Evolutionary conservation across 192 early-diverging fungal species (phyloP), one percentile per base, ranked within the genome.

Genomic region (Linnemannia schmuckeri): DNA sequence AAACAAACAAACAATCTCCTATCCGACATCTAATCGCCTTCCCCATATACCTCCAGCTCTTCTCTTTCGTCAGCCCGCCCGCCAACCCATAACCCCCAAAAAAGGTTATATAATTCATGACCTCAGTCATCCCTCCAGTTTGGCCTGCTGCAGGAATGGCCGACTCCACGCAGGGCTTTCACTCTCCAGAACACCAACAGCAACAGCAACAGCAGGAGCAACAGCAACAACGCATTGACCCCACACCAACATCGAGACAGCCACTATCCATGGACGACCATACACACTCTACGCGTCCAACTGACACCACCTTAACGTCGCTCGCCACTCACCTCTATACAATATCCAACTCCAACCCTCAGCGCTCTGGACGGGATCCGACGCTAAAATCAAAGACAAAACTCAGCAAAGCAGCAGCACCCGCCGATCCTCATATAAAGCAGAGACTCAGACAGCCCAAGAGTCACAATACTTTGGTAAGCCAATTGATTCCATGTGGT

Each of bases 381-480:
- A 46, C 46, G 12, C 40, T 84, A 20, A 38, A 66, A 40, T n/a
- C 72, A 27, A 84, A 79, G 52, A 84, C 72, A 27, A 84, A 84
- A 27, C 63, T 84, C 77, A 84, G 82, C 66, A 84, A 84, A 40
- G 35, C 82, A 40, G 35, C 82, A 22, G 4, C 78, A 1, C 73
- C 82, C 2, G 18, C 73, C 18, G 76, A 74, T 57, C 77, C 77
- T 13, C 22, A 68, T 6, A 78, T n/a, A 47, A 73, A 54, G 30
- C 82, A 78, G 46, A 73, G 72, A 41, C 70, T 78, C 40, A 49
- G 81, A 46, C 27, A 42, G 3, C 15, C 22, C 20, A 84, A 70
- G 73, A 55, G 40, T 12, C 44, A 46, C 38, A 17, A 42, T 27
- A 52, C 33, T 30, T 70, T 24, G 42, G 82, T 83, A 83, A 83